A percentile compares a stretch with the other conserved stretches of the same genome.
Conservation (phyloP, 345 rosid genomes). For the Citrus reticulata region DNA sequence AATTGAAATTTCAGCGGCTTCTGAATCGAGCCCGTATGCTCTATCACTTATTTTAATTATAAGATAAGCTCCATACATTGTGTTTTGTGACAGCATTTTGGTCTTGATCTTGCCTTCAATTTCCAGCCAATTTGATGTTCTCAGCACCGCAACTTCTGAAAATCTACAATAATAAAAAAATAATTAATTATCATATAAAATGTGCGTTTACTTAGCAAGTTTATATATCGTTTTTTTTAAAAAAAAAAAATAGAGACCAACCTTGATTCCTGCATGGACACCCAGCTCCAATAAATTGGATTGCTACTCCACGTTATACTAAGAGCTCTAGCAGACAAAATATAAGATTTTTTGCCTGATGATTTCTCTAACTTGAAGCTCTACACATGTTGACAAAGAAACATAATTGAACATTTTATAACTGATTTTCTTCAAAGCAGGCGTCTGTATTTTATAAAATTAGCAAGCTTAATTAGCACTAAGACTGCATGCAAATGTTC, state of each 20-base stretch:
- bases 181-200: neutral
- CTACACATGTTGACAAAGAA: slow-evolving; percentile 25
- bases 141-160: slow-evolving; percentile 37
- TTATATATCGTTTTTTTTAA: no score
- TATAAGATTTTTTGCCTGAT: slow-evolving; percentile 45
- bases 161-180: slow-evolving; percentile 21
- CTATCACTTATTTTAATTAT: slow-evolving; percentile 18
- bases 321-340: slow-evolving; percentile 68
- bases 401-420: neutral
- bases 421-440: neutral
- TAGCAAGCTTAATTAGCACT: neutral
- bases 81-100: slow-evolving; percentile 27
- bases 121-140: slow-evolving; percentile 34
- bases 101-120: slow-evolving; percentile 33
- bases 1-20: slow-evolving; percentile 21
- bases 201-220: neutral
- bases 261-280: slow-evolving; percentile 50
- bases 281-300: slow-evolving; percentile 58
- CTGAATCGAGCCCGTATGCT: slow-evolving; percentile 40
- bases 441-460: neutral
- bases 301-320: slow-evolving; percentile 47
- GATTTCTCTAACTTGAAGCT: slow-evolving; percentile 55
- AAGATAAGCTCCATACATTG: slow-evolving; percentile 38
- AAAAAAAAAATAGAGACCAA: neutral
- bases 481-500: neutral